A percentile compares a stretch with the other conserved stretches of the same genome.
Conservation (phyloP, 1,284 basidiomycete species). For the Inonotus hispidus region DNA sequence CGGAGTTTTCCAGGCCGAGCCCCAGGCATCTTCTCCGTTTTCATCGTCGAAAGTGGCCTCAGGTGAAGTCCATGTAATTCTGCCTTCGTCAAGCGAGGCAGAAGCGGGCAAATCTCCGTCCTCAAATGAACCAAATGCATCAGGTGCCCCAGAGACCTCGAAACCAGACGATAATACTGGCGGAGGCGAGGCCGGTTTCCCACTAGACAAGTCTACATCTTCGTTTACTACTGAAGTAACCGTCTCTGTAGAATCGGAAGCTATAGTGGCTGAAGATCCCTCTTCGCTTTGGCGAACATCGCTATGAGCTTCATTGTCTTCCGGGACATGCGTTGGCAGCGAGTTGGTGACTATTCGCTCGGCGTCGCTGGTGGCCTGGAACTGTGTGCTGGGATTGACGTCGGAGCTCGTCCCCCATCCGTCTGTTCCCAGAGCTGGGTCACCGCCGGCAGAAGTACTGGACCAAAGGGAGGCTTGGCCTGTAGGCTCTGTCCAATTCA, state of each 20-base stretch:
- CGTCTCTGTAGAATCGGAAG: background rate
- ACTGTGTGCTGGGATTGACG: background rate
- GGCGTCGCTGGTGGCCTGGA: background rate
- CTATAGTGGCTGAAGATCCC: background rate
- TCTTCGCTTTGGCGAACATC: background rate
- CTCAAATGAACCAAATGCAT: slow-evolving; percentile 62
- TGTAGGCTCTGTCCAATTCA: slow-evolving; percentile 16
- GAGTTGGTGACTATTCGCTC: background rate
- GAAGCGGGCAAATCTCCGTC: slow-evolving; percentile 31
- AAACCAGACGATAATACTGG: background rate
- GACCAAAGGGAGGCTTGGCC: slow-evolving; percentile 15
- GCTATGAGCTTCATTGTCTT: background rate
- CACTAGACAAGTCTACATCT: background rate
- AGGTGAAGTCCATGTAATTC: slow-evolving; percentile 36
- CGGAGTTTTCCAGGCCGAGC: slow-evolving; percentile 34
- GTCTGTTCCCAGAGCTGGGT: background rate
- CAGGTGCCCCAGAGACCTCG: slow-evolving; percentile 31
- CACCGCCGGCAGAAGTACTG: slow-evolving; percentile 3
- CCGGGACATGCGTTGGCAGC: background rate
- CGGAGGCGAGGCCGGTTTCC: background rate
- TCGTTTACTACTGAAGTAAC: background rate
- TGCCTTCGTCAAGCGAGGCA: slow-evolving; percentile 21
- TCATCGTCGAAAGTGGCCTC: slow-evolving; percentile 29
- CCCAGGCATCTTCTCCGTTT: slow-evolving; percentile 43
- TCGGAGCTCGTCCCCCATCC: slow-evolving; percentile 8